A percentile compares a stretch with the other conserved stretches of the same genome.
Evolutionary conservation across 768 basidiomycete species (phyloP).

Genomic region (Termitomyces sp.): DNA sequence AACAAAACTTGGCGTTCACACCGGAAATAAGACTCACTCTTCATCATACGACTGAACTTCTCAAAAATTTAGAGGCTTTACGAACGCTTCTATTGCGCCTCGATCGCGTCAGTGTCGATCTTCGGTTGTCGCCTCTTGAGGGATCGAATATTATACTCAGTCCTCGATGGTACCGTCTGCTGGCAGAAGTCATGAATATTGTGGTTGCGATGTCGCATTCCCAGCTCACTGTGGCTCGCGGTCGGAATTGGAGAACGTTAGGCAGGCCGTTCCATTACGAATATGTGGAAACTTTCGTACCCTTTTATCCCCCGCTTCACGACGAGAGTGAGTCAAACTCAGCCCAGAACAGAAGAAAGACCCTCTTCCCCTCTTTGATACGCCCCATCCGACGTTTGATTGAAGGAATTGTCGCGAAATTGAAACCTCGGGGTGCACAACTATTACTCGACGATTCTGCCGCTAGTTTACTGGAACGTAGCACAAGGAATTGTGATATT

Average conservation of each 20-base stretch:
- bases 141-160: not conserved
- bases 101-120: not conserved
- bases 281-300: constrained; percentile 2
- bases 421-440: not conserved
- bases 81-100: not conserved
- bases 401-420: not conserved
- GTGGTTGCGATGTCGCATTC: constrained; percentile 10
- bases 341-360: not conserved
- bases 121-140: constrained; percentile 2
- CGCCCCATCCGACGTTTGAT: not conserved
- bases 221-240: constrained; percentile 5
- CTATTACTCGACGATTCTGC: not conserved
- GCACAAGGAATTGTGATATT: not conserved
- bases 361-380: not conserved
- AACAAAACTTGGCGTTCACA: not conserved
- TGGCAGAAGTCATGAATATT: constrained; percentile 14
- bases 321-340: not conserved
- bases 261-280: constrained; percentile 10
- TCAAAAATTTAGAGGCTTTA: constrained; percentile 6
- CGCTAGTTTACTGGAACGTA: not conserved
- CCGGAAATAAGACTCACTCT: constrained; percentile 3
- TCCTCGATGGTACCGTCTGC: constrained; percentile 6
- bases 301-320: not conserved
- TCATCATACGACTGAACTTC: not conserved
- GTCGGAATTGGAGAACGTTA: not conserved